Evolutionary conservation across 495 filamentous ascomycete genomes (phyloP).

Genomic region (Ascodesmis nigricans): DNA sequence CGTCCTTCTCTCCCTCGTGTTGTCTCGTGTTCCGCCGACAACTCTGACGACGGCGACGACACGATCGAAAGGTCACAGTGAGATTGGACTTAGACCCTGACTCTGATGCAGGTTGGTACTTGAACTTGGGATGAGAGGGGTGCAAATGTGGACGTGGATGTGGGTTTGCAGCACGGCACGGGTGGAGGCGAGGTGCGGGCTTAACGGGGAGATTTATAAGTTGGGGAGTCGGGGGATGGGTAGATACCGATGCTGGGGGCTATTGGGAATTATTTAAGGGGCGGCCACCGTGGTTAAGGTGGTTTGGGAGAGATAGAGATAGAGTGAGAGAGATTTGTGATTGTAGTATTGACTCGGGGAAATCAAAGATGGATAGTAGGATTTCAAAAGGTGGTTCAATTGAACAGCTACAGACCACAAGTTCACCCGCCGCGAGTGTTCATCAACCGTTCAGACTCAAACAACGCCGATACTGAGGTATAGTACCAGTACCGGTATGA

Average conservation of each 20-base stretch:
- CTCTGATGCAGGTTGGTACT: no score
- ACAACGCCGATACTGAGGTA: background rate
- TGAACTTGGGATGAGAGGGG: no score
- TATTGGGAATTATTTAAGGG: background rate
- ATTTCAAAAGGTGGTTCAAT: background rate
- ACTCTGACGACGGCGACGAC: no score
- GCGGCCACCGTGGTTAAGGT: background rate
- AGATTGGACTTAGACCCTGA: no score
- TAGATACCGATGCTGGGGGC: background rate
- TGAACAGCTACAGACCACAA: background rate
- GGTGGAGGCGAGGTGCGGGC: background rate
- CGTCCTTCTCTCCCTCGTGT: no score
- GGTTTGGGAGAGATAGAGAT: no score
- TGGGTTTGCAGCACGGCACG: background rate
- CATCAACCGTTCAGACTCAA: background rate
- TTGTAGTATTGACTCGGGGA: background rate
- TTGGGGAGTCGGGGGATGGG: background rate
- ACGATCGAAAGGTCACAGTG: no score
- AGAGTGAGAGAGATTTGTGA: constrained; percentile 1
- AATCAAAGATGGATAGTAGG: background rate
- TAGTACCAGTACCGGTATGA: background rate
- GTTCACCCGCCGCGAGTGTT: background rate
- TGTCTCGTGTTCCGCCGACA: no score
- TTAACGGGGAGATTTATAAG: background rate
- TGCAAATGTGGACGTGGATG: background rate